Percentiles rank a stretch among this genome's conserved stretches.
These are phyloP conservation scores for Ascochyta lentis DNA, from an alignment of 2,329 filamentous ascomycete genomes.

Conservation along the genomic window DNA sequence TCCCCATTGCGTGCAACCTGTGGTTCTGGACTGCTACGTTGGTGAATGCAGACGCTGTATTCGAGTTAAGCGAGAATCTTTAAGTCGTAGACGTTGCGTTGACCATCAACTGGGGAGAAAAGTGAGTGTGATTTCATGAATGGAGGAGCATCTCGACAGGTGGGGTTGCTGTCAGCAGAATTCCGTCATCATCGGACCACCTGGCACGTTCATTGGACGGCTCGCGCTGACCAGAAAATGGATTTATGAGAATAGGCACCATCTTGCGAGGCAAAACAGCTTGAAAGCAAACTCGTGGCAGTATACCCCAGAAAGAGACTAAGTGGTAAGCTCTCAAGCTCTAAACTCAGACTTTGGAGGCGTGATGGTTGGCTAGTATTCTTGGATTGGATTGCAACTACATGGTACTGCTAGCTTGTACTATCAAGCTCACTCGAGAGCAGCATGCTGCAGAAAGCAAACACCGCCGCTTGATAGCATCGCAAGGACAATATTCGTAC, in stretches of 20 bases:
- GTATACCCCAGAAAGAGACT: too few species aligned
- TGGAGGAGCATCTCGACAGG: neutral
- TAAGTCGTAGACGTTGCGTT: too few species aligned
- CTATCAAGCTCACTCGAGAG: neutral
- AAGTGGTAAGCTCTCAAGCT: too few species aligned
- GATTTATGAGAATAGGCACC: too few species aligned
- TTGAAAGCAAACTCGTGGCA: too few species aligned
- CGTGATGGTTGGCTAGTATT: neutral
- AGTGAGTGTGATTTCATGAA: too few species aligned
- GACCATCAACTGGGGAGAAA: too few species aligned
- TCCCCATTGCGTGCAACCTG: neutral
- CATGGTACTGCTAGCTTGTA: constrained; percentile 1
- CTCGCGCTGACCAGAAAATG: too few species aligned
- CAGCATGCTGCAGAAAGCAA: neutral
- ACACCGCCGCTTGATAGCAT: neutral
- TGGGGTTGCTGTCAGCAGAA: constrained; percentile 16
- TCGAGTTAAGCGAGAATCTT: too few species aligned
- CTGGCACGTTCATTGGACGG: too few species aligned
- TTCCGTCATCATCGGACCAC: constrained; percentile 3
- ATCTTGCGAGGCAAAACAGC: too few species aligned
- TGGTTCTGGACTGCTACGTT: neutral
- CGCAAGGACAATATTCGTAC: neutral
- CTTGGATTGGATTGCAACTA: constrained; percentile 7
- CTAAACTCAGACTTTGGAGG: too few species aligned
- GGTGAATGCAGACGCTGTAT: neutral